Conservation (phyloP, 805 yeast genomes). For the Metschnikowia similis region DNA sequence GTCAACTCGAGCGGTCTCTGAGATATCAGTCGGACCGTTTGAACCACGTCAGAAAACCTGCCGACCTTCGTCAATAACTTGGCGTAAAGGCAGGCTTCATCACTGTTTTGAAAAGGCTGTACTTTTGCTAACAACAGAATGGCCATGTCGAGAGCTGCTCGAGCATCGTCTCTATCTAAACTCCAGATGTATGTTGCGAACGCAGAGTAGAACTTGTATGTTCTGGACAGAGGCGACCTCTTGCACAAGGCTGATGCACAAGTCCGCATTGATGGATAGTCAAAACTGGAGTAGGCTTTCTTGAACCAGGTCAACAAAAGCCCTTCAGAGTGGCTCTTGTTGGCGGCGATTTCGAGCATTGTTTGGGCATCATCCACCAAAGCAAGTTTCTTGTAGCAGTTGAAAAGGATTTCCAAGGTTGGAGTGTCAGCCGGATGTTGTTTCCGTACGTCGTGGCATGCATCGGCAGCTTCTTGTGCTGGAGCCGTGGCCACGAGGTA, state of each 20-base stretch:
- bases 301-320: conserved; percentile 56
- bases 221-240: conserved; percentile 19
- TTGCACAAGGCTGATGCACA: conserved; percentile 31
- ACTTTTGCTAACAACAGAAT: conserved; percentile 47
- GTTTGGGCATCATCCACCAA: conserved; percentile 36
- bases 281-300: conserved; percentile 43
- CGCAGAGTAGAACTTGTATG: conserved; percentile 51
- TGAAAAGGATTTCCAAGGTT: conserved; percentile 46
- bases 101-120: conserved; percentile 52
- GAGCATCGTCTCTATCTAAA: conserved; percentile 34
- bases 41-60: conserved; percentile 28
- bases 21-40: conserved; percentile 20
- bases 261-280: conserved; percentile 52
- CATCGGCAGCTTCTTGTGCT: conserved; percentile 27
- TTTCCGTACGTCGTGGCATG: conserved; percentile 23
- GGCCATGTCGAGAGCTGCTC: conserved; percentile 2
- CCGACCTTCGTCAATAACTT: conserved; percentile 40
- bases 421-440: conserved; percentile 52
- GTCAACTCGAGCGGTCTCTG: conserved; percentile 61
- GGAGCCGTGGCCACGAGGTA: conserved; percentile 32
- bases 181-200: conserved; percentile 46
- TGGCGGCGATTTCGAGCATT: conserved; percentile 55
- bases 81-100: conserved; percentile 62
- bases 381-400: conserved; percentile 36
- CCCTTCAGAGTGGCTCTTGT: conserved; percentile 50